A percentile compares a stretch with the other conserved stretches of the same genome.
Evolutionary conservation across 2,329 filamentous ascomycete species (phyloP).

Genomic region (Arthrobotrys conoides): DNA sequence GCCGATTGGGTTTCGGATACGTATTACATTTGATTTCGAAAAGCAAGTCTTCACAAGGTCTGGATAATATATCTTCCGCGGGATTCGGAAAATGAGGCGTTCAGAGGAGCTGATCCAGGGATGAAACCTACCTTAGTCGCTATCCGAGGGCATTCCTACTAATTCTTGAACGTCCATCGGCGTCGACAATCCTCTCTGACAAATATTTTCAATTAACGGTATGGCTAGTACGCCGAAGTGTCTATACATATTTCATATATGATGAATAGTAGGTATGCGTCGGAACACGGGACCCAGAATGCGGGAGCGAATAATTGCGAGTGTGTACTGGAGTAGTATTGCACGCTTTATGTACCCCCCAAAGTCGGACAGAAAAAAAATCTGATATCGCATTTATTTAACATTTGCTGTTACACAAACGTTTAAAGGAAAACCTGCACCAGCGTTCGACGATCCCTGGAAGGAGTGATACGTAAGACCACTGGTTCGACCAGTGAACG

Average conservation of each 20-base stretch:
- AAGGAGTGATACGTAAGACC: constrained; percentile 41
- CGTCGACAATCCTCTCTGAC: constrained; percentile 6
- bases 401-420: constrained; percentile 46
- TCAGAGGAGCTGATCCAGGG: constrained; percentile 33
- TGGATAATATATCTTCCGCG: constrained; percentile 61
- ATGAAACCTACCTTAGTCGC: constrained; percentile 24
- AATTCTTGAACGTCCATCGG: not conserved
- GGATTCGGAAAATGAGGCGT: constrained; percentile 54
- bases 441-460: constrained; percentile 21
- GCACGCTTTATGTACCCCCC: not conserved
- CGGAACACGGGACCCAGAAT: constrained; percentile 12
- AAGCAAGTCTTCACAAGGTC: constrained; percentile 25
- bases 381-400: constrained; percentile 53
- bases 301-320: not conserved
- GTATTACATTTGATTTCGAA: constrained; percentile 35
- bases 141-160: not conserved
- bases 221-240: not conserved
- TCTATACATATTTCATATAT: not conserved
- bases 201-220: not conserved
- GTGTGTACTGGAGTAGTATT: not conserved
- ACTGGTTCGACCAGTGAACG: constrained; percentile 7
- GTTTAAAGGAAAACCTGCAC: constrained; percentile 28
- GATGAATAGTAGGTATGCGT: not conserved
- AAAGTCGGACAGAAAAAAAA: constrained; percentile 26
- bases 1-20: constrained; percentile 45